phyloP scores from a whole-genome alignment of 2,329 filamentous ascomycete species.

The Aspergillus calidoustus region DNA sequence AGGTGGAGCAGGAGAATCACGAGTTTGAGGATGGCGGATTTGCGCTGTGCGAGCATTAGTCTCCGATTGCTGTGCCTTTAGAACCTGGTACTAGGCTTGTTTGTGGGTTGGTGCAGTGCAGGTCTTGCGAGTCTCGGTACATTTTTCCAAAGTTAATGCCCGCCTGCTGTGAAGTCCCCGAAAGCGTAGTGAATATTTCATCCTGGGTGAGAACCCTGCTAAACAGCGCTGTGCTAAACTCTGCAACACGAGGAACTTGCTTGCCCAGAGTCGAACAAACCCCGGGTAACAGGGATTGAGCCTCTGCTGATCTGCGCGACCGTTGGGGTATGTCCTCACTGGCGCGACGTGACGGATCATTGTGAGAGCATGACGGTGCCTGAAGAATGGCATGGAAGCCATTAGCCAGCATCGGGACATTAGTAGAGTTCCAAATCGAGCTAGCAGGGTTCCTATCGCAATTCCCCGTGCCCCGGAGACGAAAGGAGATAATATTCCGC shows the following conservation, averaged over 20 bases:
- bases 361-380: background rate
- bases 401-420: background rate
- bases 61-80: background rate
- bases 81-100: background rate
- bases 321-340: background rate
- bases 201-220: background rate
- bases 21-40: background rate
- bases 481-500: background rate
- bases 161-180: background rate
- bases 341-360: background rate
- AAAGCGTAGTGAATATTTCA: background rate
- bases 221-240: background rate
- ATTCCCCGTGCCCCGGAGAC: background rate
- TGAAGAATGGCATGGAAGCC: background rate
- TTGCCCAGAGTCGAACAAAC: background rate
- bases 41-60: conserved; percentile 3
- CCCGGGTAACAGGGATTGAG: background rate
- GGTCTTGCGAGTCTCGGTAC: background rate
- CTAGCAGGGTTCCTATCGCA: background rate
- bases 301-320: background rate
- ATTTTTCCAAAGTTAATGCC: background rate
- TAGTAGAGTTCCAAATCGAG: background rate
- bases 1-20: background rate
- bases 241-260: too few relatives aligned
- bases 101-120: background rate